A percentile compares a stretch with the other conserved stretches of the same genome.
phyloP scores from a whole-genome alignment of 257 asterid genomes.

The Henckelia pumila region DNA sequence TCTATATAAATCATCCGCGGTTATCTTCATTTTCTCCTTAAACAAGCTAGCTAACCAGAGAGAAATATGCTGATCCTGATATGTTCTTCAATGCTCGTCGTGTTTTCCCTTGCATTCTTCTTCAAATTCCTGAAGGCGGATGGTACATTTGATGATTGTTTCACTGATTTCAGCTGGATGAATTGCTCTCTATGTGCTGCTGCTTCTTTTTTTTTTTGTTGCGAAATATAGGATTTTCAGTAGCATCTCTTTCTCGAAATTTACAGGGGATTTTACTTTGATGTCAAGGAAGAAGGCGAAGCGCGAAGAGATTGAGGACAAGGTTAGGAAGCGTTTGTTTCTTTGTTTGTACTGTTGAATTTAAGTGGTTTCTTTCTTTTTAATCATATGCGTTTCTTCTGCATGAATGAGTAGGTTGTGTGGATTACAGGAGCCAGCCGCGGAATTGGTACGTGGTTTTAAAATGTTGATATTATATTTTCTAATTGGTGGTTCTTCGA shows the following conservation, averaged over 20 bases:
- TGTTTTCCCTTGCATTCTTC: conserved; percentile 27
- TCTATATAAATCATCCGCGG: too few relatives aligned
- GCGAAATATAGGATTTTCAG: background rate
- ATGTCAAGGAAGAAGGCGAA: conserved; percentile 66
- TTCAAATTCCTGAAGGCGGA: conserved; percentile 70
- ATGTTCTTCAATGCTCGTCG: conserved; percentile 31
- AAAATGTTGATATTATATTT: background rate
- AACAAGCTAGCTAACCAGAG: background rate
- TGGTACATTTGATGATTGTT: conserved; percentile 43
- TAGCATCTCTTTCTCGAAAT: background rate
- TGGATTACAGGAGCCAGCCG: conserved; percentile 99
- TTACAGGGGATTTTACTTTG: conserved; percentile 81
- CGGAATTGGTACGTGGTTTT: conserved; percentile 71
- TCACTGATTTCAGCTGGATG: background rate
- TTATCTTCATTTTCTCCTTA: background rate
- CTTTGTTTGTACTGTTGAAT: conserved; percentile 1
- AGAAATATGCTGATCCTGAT: conserved; percentile 38
- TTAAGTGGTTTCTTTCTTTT: background rate
- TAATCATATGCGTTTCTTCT: background rate
- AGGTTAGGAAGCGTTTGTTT: conserved; percentile 38
- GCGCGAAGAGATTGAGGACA: conserved; percentile 84
- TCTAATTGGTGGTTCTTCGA: background rate
- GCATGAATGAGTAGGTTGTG: conserved; percentile 55
- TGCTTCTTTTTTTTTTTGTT: background rate
- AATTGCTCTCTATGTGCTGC: background rate